Evolutionary conservation across 2,329 filamentous ascomycete species (phyloP), one percentile per base, ranked within the genome.

Genomic region (Fusarium euwallaceae): DNA sequence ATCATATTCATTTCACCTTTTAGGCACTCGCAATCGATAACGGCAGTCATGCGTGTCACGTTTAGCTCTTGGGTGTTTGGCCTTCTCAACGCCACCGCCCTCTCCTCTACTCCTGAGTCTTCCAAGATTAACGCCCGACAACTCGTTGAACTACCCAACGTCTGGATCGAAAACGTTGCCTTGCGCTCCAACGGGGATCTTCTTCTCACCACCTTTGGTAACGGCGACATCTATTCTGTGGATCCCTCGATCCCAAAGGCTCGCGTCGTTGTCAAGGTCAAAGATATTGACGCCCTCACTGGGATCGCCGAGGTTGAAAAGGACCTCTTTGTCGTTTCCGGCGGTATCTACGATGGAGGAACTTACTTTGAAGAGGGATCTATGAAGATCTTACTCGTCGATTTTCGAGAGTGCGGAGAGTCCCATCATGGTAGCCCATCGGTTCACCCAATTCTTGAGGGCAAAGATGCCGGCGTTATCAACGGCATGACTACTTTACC

Each of bases 121-220:
- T 4, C 24, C 17, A n/a, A 34, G 2, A 12, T 61, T 8, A 43
- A 16, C 20, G 3, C 39, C 3, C 22, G 29, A 37, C 24, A 62
- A 11, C 41, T 62, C n/a, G 24, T 62, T 4, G 22, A 63, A 10
- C 29, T 71, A 9, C 67, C 62, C 2, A 24, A 24, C n/a, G 29
- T 55, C n/a, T 53, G 41, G 45, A 63, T 71, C 7, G 69, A 71
- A 22, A 71, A 70, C 7, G n/a, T 43, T 6, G 58, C 17, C 4
- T 12, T n/a, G 20, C 24, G 67, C 36, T 43, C 58, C 16, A 71
- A 67, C 11, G 69, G 69, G 1, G 14, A 71, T 20, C 58, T 70
- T 4, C 12, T 71, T 10, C 56, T 71, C 0, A 71, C 8, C 34
- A 45, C 58, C 6, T 32, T 71, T 16, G 56, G 41, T 4, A 51